Conservation (phyloP, 2,329 filamentous ascomycete species). For the Fonsecaea nubica region DNA sequence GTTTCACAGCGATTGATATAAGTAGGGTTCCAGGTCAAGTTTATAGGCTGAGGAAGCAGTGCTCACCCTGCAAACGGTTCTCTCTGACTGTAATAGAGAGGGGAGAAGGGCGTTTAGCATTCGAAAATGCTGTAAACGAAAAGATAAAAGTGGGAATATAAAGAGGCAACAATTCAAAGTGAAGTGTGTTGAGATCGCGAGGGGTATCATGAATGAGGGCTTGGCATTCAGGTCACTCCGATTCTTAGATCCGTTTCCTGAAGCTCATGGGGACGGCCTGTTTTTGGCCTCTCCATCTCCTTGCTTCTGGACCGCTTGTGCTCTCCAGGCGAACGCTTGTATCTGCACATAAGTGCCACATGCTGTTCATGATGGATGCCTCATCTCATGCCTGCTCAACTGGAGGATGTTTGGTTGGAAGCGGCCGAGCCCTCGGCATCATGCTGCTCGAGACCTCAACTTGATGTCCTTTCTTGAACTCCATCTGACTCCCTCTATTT, state of each 20-base stretch:
- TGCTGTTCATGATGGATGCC: not conserved
- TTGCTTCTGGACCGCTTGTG: slow-evolving; percentile 1
- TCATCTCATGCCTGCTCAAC: not conserved
- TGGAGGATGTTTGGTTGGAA: not conserved
- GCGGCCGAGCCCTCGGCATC: not conserved
- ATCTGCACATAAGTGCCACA: not conserved
- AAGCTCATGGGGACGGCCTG: not conserved
- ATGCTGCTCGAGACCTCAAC: not conserved
- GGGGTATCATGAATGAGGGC: slow-evolving; percentile 9
- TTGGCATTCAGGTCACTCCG: slow-evolving; percentile 19
- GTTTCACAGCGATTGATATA: slow-evolving; percentile 3
- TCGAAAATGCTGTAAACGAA: slow-evolving; percentile 13
- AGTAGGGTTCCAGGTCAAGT: slow-evolving; percentile 6
- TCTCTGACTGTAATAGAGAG: not conserved
- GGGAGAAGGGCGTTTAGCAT: not conserved
- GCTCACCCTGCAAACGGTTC: slow-evolving; percentile 16
- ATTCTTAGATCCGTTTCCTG: not conserved
- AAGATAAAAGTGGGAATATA: slow-evolving; percentile 4
- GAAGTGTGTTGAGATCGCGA: slow-evolving; percentile 13
- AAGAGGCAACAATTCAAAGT: slow-evolving; percentile 12
- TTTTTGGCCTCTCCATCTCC: slow-evolving; percentile 6
- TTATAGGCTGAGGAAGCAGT: slow-evolving; percentile 13
- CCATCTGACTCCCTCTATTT: not conserved
- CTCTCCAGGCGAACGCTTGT: not conserved
- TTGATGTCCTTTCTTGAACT: not conserved